Conservation (phyloP, 2,329 filamentous ascomycete genomes). For the Pseudogymnoascus sp. region DNA sequence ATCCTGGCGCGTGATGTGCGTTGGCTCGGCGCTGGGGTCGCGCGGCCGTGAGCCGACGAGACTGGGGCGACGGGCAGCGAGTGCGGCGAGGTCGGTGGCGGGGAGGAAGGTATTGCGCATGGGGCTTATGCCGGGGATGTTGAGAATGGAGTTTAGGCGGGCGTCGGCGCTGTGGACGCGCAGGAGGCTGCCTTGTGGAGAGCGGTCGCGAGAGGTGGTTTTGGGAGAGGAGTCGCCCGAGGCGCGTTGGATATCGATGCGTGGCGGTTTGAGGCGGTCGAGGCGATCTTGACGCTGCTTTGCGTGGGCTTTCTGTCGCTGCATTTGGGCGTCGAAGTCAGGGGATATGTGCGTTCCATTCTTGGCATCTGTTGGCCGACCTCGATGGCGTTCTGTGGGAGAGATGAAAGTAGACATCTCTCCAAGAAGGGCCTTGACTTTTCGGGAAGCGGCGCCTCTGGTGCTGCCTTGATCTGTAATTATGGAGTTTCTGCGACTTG, state of each 20-base stretch:
- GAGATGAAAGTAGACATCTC: conserved; percentile 44
- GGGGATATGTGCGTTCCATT: conserved; percentile 10
- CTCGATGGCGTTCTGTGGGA: conserved; percentile 33
- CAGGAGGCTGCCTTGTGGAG: conserved; percentile 17
- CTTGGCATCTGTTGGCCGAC: conserved; percentile 23
- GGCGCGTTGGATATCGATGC: conserved; percentile 39
- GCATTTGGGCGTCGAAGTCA: not conserved
- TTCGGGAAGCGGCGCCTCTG: not conserved
- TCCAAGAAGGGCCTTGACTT: conserved; percentile 12
- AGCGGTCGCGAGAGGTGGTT: conserved; percentile 13
- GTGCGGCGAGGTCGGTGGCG: conserved; percentile 38
- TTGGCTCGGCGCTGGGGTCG: not conserved
- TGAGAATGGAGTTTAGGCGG: conserved; percentile 30
- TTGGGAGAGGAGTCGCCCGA: conserved; percentile 26
- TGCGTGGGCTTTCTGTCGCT: not conserved
- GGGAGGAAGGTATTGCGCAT: conserved; percentile 31
- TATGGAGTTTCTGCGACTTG: conserved; percentile 15
- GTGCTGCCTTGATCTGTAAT: not conserved
- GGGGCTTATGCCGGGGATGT: conserved; percentile 26
- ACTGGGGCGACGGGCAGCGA: conserved; percentile 27
- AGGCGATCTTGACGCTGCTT: conserved; percentile 1
- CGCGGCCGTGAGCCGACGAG: conserved; percentile 36
- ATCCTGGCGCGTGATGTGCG: conserved; percentile 56
- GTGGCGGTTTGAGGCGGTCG: conserved; percentile 35
- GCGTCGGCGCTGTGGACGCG: conserved; percentile 23